Conservation (phyloP, 169 alveolate species). For the Plasmodium malariae region DNA sequence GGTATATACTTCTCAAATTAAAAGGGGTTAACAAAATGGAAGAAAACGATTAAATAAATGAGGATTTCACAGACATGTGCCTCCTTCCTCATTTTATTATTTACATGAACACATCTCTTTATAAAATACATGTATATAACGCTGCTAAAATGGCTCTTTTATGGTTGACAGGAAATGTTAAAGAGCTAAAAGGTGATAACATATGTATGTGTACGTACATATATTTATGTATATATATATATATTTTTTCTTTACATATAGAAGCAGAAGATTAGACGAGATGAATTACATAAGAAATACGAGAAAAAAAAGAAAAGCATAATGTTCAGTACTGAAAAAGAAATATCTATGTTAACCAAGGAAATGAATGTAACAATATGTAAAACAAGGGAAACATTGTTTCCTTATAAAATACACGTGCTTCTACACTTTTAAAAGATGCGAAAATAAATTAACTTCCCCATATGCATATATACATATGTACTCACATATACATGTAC, state of each 20-base stretch:
- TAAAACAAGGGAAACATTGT: no score
- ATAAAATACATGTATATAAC: no score
- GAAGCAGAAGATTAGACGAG: constrained; percentile 71
- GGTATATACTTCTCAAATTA: constrained; percentile 26
- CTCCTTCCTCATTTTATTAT: no score
- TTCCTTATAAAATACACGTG: no score
- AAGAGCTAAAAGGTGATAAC: background rate
- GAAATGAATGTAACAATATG: constrained; percentile 65
- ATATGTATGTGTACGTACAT: no score
- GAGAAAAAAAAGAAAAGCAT: constrained; percentile 60
- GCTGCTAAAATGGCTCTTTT: no score
- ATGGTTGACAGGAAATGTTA: no score
- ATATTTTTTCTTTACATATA: constrained; percentile 8
- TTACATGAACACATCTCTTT: no score
- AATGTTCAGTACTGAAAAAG: constrained; percentile 43
- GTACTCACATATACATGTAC: no score
- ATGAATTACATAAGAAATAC: constrained; percentile 67
- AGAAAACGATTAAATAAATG: background rate
- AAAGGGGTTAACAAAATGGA: background rate
- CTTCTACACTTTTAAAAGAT: background rate
- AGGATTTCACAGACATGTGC: background rate
- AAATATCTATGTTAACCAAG: constrained; percentile 24
- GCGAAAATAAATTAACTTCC: background rate
- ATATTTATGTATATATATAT: no score
- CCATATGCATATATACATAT: background rate